A percentile compares a stretch with the other conserved stretches of the same genome.
Evolutionary conservation across 2,329 filamentous ascomycete genomes (phyloP).

Genomic region (Botrytis deweyae): DNA sequence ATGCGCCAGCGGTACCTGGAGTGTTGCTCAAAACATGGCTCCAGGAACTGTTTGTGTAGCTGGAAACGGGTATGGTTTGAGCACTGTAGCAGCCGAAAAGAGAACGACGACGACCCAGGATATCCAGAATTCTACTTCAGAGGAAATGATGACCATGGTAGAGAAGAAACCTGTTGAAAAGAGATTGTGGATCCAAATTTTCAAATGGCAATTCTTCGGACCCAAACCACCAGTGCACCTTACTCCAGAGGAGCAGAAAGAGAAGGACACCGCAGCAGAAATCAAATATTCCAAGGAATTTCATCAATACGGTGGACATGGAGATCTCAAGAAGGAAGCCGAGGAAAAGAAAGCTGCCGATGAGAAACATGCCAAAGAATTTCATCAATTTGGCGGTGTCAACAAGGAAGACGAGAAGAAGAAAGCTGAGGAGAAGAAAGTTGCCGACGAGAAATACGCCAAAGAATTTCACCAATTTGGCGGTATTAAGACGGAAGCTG

Average conservation of each 20-base stretch:
- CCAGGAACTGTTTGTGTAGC: constrained; percentile 47
- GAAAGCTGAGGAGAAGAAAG: background rate
- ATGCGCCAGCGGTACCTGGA: constrained; percentile 55
- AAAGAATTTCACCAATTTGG: background rate
- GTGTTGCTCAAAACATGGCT: constrained; percentile 45
- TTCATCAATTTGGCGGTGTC: background rate
- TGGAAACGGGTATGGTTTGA: constrained; percentile 45
- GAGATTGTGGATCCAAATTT: background rate
- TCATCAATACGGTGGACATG: background rate
- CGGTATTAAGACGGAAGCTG: background rate
- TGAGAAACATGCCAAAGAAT: background rate
- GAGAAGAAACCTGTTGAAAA: background rate
- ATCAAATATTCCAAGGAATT: background rate
- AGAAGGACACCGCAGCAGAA: background rate
- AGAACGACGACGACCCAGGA: background rate
- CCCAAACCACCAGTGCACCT: background rate
- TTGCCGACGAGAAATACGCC: background rate
- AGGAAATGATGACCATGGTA: background rate
- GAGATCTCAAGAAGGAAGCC: background rate
- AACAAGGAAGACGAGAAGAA: background rate
- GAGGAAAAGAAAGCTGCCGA: background rate
- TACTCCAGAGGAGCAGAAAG: background rate
- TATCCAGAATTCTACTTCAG: background rate
- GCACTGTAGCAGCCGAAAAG: constrained; percentile 36
- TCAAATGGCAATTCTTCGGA: background rate